Percentiles rank a stretch among this genome's conserved stretches.
These are phyloP conservation scores for Aquilaria malaccensis DNA, from an alignment of 345 rosid genomes.

Conservation along the genomic window DNA sequence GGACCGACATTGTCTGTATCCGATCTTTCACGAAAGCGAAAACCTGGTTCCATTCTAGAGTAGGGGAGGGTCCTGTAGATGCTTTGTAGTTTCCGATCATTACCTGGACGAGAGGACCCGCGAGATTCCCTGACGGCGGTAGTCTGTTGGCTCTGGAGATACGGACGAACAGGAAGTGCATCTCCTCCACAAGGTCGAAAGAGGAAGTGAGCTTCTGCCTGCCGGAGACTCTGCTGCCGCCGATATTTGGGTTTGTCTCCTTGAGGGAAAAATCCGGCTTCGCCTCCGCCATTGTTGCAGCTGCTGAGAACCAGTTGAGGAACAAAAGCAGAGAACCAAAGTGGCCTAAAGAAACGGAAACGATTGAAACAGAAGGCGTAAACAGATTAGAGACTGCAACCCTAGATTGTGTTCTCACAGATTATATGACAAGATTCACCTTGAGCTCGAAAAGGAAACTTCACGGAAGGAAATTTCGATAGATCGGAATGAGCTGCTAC, in stretches of 20 bases:
- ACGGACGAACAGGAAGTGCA: constrained; percentile 29
- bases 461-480: too few relatives aligned
- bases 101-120: constrained; percentile 29
- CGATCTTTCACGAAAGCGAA: constrained; percentile 39
- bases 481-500: too few relatives aligned
- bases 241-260: constrained; percentile 26
- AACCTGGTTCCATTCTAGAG: constrained; percentile 31
- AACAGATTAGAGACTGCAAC: too few relatives aligned
- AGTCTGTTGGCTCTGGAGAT: constrained; percentile 21
- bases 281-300: too few relatives aligned
- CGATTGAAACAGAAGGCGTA: too few relatives aligned
- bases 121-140: constrained; percentile 13
- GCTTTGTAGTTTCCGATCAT: constrained; percentile 29
- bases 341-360: too few relatives aligned
- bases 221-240: constrained; percentile 18
- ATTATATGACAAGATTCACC: too few relatives aligned
- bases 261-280: constrained; percentile 23
- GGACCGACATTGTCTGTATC: constrained; percentile 22
- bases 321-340: too few relatives aligned
- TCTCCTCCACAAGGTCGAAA: constrained; percentile 34
- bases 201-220: constrained; percentile 25
- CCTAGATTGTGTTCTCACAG: too few relatives aligned
- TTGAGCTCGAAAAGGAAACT: too few relatives aligned
- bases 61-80: constrained; percentile 16
- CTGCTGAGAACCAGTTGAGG: too few relatives aligned